Evolutionary conservation across 1,139 yeast species (phyloP).

Genomic region (Zygoascus meyerae): DNA sequence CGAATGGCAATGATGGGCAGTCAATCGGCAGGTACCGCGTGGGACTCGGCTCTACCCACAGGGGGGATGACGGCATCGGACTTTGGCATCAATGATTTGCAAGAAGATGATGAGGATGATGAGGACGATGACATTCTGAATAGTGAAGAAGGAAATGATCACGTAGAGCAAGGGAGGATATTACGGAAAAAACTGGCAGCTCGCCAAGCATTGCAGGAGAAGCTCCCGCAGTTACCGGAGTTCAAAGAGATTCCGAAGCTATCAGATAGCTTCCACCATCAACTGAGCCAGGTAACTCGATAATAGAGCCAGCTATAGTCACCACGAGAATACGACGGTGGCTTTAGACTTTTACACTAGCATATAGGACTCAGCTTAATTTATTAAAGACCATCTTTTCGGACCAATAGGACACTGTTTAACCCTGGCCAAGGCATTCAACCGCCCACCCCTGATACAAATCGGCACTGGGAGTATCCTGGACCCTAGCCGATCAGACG

Average conservation of each 20-base stretch:
- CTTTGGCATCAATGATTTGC: constrained; percentile 51
- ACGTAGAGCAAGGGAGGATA: constrained; percentile 17
- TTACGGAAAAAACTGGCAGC: constrained; percentile 20
- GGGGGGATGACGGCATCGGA: constrained; percentile 44
- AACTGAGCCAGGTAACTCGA: too few species aligned
- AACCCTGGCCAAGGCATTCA: too few species aligned
- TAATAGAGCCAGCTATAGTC: too few species aligned
- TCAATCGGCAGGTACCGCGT: constrained; percentile 7
- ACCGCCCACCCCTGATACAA: too few species aligned
- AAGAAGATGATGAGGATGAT: constrained; percentile 22
- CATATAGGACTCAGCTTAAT: too few species aligned
- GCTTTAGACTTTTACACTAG: too few species aligned
- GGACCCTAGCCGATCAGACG: too few species aligned
- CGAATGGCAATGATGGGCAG: constrained; percentile 2
- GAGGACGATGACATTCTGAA: constrained; percentile 7
- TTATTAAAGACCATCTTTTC: too few species aligned
- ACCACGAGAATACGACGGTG: too few species aligned
- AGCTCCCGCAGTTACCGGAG: constrained; percentile 20
- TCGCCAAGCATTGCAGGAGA: constrained; percentile 16
- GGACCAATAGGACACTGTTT: too few species aligned
- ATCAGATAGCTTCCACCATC: constrained; percentile 23
- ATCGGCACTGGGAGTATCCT: too few species aligned
- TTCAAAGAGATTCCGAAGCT: constrained; percentile 28
- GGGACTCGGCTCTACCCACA: constrained; percentile 33
- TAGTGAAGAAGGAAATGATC: constrained; percentile 15